Evolutionary conservation across 129 eudicot genomes (phyloP).

Genomic region (Tanacetum coccineum): DNA sequence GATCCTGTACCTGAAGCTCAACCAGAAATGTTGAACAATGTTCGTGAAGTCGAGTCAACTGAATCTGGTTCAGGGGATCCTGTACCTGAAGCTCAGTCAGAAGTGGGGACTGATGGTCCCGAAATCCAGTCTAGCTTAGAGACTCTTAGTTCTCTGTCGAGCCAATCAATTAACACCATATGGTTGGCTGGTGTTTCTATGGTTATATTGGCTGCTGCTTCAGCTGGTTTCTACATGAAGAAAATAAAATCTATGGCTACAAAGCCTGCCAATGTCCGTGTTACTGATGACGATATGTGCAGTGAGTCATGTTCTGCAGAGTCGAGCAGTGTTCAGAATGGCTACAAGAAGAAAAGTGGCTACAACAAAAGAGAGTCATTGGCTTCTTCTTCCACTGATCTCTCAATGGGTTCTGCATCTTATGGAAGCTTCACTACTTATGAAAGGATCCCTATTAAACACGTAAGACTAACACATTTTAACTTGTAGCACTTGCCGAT

Average conservation of each 20-base stretch:
- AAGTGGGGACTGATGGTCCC: slow-evolving; percentile 12
- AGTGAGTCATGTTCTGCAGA: slow-evolving; percentile 61
- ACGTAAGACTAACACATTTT: slow-evolving; percentile 38
- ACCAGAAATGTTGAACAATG: slow-evolving; percentile 15
- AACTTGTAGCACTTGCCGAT: neutral
- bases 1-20: slow-evolving; percentile 18
- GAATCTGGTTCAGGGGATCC: slow-evolving; percentile 21
- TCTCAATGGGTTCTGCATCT: slow-evolving; percentile 53
- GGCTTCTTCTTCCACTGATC: slow-evolving; percentile 69
- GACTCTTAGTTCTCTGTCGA: slow-evolving; percentile 4
- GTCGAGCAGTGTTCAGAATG: slow-evolving; percentile 55
- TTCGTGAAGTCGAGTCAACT: slow-evolving; percentile 22
- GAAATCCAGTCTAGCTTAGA: slow-evolving; percentile 27
- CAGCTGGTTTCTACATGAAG: slow-evolving; percentile 20
- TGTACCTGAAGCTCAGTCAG: slow-evolving; percentile 12
- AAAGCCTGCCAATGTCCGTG: slow-evolving; percentile 8
- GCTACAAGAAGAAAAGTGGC: slow-evolving; percentile 44
- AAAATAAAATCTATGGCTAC: slow-evolving; percentile 17
- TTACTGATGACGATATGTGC: slow-evolving; percentile 33
- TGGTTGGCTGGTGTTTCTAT: slow-evolving; percentile 26
- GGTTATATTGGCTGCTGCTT: slow-evolving; percentile 24
- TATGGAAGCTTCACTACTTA: slow-evolving; percentile 96
- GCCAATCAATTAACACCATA: slow-evolving; percentile 13
- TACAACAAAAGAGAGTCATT: slow-evolving; percentile 59
- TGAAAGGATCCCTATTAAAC: slow-evolving; percentile 54